These are phyloP conservation scores for Starmerella geochares DNA, from an alignment of 805 yeast species.

Conservation along the genomic window DNA sequence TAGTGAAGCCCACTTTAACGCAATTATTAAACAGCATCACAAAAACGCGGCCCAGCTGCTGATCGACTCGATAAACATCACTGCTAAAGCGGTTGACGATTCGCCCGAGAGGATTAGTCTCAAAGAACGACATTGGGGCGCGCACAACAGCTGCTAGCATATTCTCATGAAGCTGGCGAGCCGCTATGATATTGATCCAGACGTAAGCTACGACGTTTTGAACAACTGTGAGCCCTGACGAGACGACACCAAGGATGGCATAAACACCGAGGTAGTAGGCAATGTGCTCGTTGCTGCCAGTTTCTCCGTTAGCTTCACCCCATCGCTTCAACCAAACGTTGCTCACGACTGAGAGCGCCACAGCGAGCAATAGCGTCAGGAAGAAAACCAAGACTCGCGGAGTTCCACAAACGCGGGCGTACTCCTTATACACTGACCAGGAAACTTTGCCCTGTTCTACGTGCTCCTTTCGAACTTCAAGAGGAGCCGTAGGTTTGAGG, in stretches of 20 bases:
- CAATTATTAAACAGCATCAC: constrained; percentile 33
- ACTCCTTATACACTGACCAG: constrained; percentile 71
- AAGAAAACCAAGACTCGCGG: constrained; percentile 51
- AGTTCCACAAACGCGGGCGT: constrained; percentile 80
- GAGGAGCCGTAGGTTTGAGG: constrained; percentile 30
- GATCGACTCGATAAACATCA: constrained; percentile 83
- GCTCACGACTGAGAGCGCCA: constrained; percentile 52
- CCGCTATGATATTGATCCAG: constrained; percentile 56
- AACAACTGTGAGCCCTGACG: constrained; percentile 48
- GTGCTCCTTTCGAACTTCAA: constrained; percentile 47
- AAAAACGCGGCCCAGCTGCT: constrained; percentile 39
- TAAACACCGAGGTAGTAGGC: constrained; percentile 64
- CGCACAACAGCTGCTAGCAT: constrained; percentile 68
- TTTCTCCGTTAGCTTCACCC: constrained; percentile 76
- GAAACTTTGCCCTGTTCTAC: constrained; percentile 90
- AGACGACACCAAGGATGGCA: constrained; percentile 58
- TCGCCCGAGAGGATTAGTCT: constrained; percentile 90
- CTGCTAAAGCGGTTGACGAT: constrained; percentile 80
- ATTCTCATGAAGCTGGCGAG: constrained; percentile 53
- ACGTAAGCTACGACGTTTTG: constrained; percentile 46
- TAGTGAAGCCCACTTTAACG: constrained; percentile 45
- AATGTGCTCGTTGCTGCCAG: constrained; percentile 65
- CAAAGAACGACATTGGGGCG: constrained; percentile 92
- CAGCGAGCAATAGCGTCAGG: constrained; percentile 45
- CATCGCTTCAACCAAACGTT: constrained; percentile 94